Base-by-base conservation (phyloP, 2,329 filamentous ascomycete genomes). In the Escovopsis sp. region DNA sequence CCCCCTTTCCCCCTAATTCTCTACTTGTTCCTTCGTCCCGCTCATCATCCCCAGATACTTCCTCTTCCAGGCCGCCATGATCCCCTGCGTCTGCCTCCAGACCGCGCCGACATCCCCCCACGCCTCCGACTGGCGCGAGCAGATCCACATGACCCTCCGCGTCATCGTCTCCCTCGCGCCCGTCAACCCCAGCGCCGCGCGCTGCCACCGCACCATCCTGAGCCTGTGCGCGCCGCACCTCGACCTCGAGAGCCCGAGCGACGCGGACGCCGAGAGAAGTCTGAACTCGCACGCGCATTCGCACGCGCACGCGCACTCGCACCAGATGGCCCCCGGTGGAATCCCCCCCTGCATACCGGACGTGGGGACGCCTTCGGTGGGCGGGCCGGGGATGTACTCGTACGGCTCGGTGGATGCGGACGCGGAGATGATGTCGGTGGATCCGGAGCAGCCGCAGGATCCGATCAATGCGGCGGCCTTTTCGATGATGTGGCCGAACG, bases 41-140 rank as follows among this genome's bases (percentile, higher is more conserved):
- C n/a, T n/a, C n/a, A n/a, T n/a, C n/a, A n/a, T 2, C 13, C 29
- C 1, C 16, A 57, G 62, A 27, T 66, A 64, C 42, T 66, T 66
- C 38, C 51, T 66, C 5, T 68, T 68, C 36, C 64, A 67, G 37
- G 62, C 63, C 1, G 60, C 58, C 3, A 47, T 68, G 13, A 66
- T 68, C 9, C 65, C 63, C 1, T 60, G 56, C 31, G 58, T 66
- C 10, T 66, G 61, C 37, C 51, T 66, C 3, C 58, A 62, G 5
- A 64, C 62, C 35, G 48, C 60, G 5, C 59, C 62, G 0, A 42
- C 45, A 6, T 55, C 59, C 2, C 37, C 48, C 3, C 43, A 53
- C 9, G 58, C 58, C 7, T 28, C 46, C 1, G 53, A 54, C 36
- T 66, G 62, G 62, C 52, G 57, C 8, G 41, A 47, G 2, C 62